Evolutionary conservation across 805 yeast genomes (phyloP).

Genomic region (Candida anglica): DNA sequence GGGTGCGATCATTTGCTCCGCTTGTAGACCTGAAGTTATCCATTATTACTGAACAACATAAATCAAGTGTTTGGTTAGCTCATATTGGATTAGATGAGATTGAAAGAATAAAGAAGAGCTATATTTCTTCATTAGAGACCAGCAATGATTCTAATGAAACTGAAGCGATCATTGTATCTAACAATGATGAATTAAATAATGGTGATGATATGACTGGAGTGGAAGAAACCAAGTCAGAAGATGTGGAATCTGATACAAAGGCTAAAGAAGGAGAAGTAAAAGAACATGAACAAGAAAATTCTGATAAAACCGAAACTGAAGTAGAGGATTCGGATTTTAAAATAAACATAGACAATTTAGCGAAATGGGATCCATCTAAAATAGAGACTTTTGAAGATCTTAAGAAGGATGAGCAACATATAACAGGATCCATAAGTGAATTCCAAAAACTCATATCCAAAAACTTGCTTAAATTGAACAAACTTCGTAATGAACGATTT

Average conservation of each 20-base stretch:
- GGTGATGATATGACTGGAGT: slow-evolving; percentile 7
- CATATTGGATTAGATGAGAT: slow-evolving; percentile 34
- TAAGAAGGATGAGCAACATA: slow-evolving; percentile 17
- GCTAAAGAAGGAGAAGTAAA: slow-evolving; percentile 12
- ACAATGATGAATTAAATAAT: slow-evolving; percentile 3
- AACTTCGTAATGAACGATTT: slow-evolving; percentile 38
- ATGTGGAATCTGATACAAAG: slow-evolving; percentile 5
- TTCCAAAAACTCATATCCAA: slow-evolving; percentile 33
- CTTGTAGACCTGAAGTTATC: slow-evolving; percentile 27
- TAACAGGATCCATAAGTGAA: slow-evolving; percentile 22
- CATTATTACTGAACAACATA: slow-evolving; percentile 27
- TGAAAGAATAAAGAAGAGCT: slow-evolving; percentile 18
- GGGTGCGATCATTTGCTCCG: slow-evolving; percentile 34
- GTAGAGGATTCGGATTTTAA: slow-evolving; percentile 4
- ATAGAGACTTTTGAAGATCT: slow-evolving; percentile 19
- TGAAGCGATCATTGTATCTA: background rate
- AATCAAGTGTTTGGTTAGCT: slow-evolving; percentile 34
- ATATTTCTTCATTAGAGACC: slow-evolving; percentile 9
- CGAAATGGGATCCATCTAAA: slow-evolving; percentile 33
- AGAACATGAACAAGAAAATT: slow-evolving; percentile 3
- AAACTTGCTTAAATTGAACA: slow-evolving; percentile 30
- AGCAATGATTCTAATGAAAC: slow-evolving; percentile 17
- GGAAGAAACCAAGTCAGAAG: slow-evolving; percentile 1
- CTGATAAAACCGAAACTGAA: slow-evolving; percentile 6
- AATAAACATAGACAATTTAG: slow-evolving; percentile 27